Evolutionary conservation across 805 yeast species (phyloP).

Genomic region (Candida insectalens): DNA sequence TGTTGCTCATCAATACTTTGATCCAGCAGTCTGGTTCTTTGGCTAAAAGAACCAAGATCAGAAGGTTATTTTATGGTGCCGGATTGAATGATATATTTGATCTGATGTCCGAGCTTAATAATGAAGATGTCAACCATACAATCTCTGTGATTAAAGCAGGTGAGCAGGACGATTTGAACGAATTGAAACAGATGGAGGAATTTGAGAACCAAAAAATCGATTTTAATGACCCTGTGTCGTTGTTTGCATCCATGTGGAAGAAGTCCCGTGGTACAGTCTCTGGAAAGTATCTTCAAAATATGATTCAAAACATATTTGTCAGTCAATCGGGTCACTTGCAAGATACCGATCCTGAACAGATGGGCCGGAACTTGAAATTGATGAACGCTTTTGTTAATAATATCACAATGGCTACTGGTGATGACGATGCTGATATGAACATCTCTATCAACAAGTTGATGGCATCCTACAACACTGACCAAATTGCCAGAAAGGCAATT

Average conservation of each 20-base stretch:
- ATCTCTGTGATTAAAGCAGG: conserved; percentile 29
- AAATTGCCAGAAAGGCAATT: conserved; percentile 67
- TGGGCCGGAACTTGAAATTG: conserved; percentile 42
- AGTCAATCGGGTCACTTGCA: conserved; percentile 29
- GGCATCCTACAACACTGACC: conserved; percentile 74
- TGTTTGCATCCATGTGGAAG: conserved; percentile 49
- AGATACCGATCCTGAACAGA: conserved; percentile 30
- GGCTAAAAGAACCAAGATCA: conserved; percentile 35
- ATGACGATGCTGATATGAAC: conserved; percentile 58
- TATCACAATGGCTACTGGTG: conserved; percentile 41
- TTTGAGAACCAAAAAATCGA: conserved; percentile 36
- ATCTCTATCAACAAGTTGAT: conserved; percentile 67
- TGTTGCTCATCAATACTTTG: conserved; percentile 40
- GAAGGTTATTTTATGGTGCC: conserved; percentile 34
- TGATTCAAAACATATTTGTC: conserved; percentile 56
- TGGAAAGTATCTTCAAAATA: conserved; percentile 47
- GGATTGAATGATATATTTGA: conserved; percentile 30
- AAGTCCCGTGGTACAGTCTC: conserved; percentile 50
- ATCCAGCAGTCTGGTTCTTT: conserved; percentile 28
- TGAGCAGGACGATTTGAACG: conserved; percentile 34
- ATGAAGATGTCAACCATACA: conserved; percentile 33
- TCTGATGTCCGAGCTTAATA: conserved; percentile 29
- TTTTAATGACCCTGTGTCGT: conserved; percentile 63
- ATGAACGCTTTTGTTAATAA: conserved; percentile 47
- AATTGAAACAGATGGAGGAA: conserved; percentile 27